These are phyloP conservation scores for Cryomyces minteri DNA, from an alignment of 495 filamentous ascomycete species.

Conservation along the genomic window DNA sequence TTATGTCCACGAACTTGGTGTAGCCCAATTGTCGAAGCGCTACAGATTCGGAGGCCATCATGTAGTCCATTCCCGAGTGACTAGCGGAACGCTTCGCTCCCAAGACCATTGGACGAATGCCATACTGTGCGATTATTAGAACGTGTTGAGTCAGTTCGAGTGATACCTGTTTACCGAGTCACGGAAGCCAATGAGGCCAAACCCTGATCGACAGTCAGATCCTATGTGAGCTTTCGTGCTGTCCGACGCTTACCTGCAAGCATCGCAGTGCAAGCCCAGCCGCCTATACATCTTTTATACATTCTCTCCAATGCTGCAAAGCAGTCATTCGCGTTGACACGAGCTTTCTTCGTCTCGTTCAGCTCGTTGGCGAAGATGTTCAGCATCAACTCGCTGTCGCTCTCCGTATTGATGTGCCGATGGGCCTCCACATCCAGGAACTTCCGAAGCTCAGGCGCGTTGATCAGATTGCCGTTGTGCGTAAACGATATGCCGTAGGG, in stretches of 20 bases:
- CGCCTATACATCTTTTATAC: slow-evolving; percentile 64
- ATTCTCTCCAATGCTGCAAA: slow-evolving; percentile 59
- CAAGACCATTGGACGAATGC: slow-evolving; percentile 77
- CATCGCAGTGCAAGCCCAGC: slow-evolving; percentile 82
- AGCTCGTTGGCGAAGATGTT: slow-evolving; percentile 91
- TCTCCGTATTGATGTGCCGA: slow-evolving; percentile 93
- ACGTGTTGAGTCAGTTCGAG: too few species aligned
- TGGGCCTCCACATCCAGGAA: slow-evolving; percentile 80
- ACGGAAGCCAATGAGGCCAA: slow-evolving; percentile 77
- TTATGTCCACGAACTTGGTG: slow-evolving; percentile 59
- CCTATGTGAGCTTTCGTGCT: neutral
- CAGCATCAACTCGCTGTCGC: slow-evolving; percentile 85
- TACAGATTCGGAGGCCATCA: slow-evolving; percentile 95
- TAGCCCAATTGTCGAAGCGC: slow-evolving; percentile 81
- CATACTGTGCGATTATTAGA: slow-evolving; percentile 24
- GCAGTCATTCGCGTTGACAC: slow-evolving; percentile 81
- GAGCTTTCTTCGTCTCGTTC: slow-evolving; percentile 87
- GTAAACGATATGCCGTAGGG: slow-evolving; percentile 61
- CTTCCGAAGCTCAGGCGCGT: slow-evolving; percentile 58
- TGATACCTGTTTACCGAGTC: slow-evolving; percentile 28
- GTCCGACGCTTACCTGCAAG: slow-evolving; percentile 43
- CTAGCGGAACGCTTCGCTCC: slow-evolving; percentile 54
- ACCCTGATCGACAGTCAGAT: slow-evolving; percentile 23
- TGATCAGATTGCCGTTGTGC: slow-evolving; percentile 90
- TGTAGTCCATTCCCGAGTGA: slow-evolving; percentile 66